Percentiles rank a stretch among this genome's conserved stretches.
Conservation (phyloP, 805 yeast genomes). For the Ascoidea rubescens region DNA sequence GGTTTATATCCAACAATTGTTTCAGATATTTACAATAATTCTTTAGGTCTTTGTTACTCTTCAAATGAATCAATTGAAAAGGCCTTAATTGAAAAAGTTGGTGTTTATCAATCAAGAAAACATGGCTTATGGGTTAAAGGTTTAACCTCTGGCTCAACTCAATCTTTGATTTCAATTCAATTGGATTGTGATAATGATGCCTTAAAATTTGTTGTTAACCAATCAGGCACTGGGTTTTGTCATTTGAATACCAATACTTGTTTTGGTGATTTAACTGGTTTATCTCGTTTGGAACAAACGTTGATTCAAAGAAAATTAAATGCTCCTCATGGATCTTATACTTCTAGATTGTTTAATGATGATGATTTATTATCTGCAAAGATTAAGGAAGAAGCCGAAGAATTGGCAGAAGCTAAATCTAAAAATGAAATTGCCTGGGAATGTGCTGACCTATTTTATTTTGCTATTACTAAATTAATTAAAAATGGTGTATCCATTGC, state of each 20-base stretch:
- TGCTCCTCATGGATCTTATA: conserved; percentile 93
- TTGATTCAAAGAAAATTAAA: conserved; percentile 42
- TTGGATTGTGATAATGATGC: conserved; percentile 91
- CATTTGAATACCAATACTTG: conserved; percentile 71
- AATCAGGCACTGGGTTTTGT: conserved; percentile 82
- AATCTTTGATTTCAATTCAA: conserved; percentile 49
- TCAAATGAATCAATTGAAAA: conserved; percentile 68
- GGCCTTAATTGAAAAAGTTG: conserved; percentile 69
- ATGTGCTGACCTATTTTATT: conserved; percentile 83
- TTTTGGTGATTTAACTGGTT: conserved; percentile 60
- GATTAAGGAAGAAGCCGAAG: conserved; percentile 93
- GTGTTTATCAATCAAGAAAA: conserved; percentile 85
- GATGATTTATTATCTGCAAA: conserved; percentile 65
- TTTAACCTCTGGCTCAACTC: conserved; percentile 92
- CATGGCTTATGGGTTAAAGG: conserved; percentile 96
- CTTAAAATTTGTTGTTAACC: conserved; percentile 74
- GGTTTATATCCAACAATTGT: conserved; percentile 80
- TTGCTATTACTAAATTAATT: conserved; percentile 59
- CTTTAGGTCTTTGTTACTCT: conserved; percentile 86
- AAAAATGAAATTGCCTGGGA: conserved; percentile 83
- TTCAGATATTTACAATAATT: conserved; percentile 49
- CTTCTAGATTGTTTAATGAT: conserved; percentile 76
- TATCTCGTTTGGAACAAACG: conserved; percentile 52
- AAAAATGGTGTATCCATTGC: conserved; percentile 65
- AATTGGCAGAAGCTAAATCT: conserved; percentile 69